These are phyloP conservation scores for Pittosporum tobira DNA, from an alignment of 129 eudicot species.

Conservation along the genomic window DNA sequence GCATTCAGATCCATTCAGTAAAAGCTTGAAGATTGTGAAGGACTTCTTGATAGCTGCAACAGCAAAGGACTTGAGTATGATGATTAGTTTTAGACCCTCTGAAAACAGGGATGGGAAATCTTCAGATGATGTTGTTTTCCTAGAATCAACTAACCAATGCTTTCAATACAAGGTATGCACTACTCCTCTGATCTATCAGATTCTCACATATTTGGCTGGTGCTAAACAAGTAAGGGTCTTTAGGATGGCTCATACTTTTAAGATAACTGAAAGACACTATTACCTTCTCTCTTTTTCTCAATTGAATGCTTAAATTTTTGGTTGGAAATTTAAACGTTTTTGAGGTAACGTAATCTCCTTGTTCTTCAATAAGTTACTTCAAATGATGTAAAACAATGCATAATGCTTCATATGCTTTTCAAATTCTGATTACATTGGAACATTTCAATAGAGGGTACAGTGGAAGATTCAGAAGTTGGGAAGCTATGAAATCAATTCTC, in stretches of 20 bases:
- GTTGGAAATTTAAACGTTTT: too few relatives aligned
- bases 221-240: neutral
- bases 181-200: constrained; percentile 2
- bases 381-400: neutral
- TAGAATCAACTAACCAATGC: constrained; percentile 57
- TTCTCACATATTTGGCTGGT: neutral
- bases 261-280: too few relatives aligned
- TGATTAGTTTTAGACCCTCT: constrained; percentile 67
- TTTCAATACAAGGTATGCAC: constrained; percentile 77
- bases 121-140: constrained; percentile 35
- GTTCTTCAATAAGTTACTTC: too few relatives aligned
- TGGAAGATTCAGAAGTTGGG: neutral
- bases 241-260: too few relatives aligned
- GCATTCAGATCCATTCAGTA: constrained; percentile 58
- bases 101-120: constrained; percentile 39
- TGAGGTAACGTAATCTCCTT: too few relatives aligned
- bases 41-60: constrained; percentile 79
- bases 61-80: constrained; percentile 88
- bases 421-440: too few relatives aligned
- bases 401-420: neutral
- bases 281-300: neutral
- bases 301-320: too few relatives aligned
- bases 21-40: constrained; percentile 64
- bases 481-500: neutral
- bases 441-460: too few relatives aligned